These are phyloP conservation scores for Pistacia atlantica DNA, from an alignment of 345 rosid species.

Conservation along the genomic window DNA sequence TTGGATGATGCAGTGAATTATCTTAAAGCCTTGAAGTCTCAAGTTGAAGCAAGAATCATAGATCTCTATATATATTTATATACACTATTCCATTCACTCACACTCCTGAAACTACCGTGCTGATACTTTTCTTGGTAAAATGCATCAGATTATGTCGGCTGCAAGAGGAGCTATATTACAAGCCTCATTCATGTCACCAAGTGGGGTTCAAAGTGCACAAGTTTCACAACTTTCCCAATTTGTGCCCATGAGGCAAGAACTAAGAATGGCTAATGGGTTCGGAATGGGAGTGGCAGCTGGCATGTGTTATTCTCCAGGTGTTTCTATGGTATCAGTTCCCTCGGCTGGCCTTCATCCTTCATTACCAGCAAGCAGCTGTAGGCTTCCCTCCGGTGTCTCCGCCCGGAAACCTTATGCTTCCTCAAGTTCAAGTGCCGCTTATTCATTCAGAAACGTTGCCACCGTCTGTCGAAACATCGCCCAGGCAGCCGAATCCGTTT, in stretches of 20 bases:
- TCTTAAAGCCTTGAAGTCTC: conserved; percentile 18
- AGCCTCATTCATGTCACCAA: conserved; percentile 3
- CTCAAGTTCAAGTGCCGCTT: conserved; percentile 12
- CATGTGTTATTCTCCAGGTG: not conserved
- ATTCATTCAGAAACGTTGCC: conserved; percentile 3
- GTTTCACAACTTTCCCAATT: not conserved
- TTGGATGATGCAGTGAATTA: conserved; percentile 25
- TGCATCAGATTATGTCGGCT: conserved; percentile 1
- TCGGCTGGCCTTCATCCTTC: not conserved
- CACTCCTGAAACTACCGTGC: not conserved
- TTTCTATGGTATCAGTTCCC: not conserved
- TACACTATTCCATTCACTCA: not conserved
- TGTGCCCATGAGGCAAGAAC: not conserved
- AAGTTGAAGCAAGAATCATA: conserved; percentile 20
- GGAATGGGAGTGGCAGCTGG: not conserved
- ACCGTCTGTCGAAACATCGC: not conserved
- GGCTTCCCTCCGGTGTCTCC: conserved; percentile 7
- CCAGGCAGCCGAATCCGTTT: not conserved
- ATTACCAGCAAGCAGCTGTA: not conserved
- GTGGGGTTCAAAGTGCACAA: not conserved
- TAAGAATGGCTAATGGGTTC: not conserved
- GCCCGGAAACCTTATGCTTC: not conserved
- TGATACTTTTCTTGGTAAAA: not conserved
- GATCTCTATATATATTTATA: not conserved
- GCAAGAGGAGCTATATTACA: not conserved